Base-by-base conservation (phyloP, 495 filamentous ascomycete genomes). In the Daldinia bambusicola region DNA sequence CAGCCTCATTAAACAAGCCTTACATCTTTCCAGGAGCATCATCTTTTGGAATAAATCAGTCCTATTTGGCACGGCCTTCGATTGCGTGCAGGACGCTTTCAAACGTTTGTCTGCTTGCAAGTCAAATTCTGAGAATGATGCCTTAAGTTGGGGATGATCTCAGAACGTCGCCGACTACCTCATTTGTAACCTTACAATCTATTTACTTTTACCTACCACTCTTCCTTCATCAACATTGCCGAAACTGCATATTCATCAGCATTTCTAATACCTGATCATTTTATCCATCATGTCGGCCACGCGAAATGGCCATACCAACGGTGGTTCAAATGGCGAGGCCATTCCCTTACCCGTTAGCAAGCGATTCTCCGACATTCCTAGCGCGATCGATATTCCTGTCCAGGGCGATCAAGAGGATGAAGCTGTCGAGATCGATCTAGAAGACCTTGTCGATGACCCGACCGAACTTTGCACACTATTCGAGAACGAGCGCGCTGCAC, bases 391-490 rank as follows among this genome's bases (percentile, higher is more conserved):
- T 75, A 94, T 98, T 76, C 93, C 94, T 57, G 91, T 97, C 55
- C 90, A 90, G 51, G 91, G 88, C 66, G 88, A 89, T 52, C 91
- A 90, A 67, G 89, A 90, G 75, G 92, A 91, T 66, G 93, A 93
- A 70, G 90, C 89, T 26, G 95, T 99, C 80, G 95, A 98, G 81
- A 92, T 99, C 69, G 91, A 94, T 77, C 88, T 98, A 31, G 89
- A 94, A 75, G 91, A 91, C 48, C 90, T 98, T 40, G 89, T 93
- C 41, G 96, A 98, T 74, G 95, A 99, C 73, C 95, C 95, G 2
- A 97, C 93, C 38, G 95, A 99, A 80, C 86, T 99, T 9, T 98
- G 95, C 81, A 93, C 91, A 2, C 84, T 98, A 41, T 86, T 99
- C 59, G 95, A 98, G 78, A 95, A 94, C 67, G 95, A 98, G 77